Evolutionary conservation across 1,139 yeast genomes (phyloP), one percentile per base, ranked within the genome.

Genomic region (Yamadazyma jaroonii): DNA sequence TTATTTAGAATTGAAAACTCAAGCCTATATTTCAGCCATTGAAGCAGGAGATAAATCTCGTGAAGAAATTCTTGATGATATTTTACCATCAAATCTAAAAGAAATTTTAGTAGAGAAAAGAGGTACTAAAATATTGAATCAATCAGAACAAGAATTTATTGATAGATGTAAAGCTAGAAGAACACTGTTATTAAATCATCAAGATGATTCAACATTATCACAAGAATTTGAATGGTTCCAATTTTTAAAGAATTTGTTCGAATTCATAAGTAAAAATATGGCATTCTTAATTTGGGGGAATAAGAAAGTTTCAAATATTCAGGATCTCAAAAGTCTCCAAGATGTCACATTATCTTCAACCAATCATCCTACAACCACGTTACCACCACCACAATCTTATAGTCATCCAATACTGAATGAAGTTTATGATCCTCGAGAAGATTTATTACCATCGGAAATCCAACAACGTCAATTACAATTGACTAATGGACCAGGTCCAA

Each of bases 21-120:
- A 92, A 60, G 96, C 96, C 0, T 92, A 81, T 53, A 89, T 92
- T 20, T 83, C 96, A 0, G 96, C 95, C 0, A 63, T 90, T 45
- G 87, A 84, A 49, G 81, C 86, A 5, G 81, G 80, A 8, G 89
- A 82, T 42, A 62, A 82, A 44, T 72, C 87, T 2, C 73, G 80
- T 48, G 74, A 73, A 42, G 92, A 84, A 37, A 77, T 88, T 8
- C 62, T 90, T 45, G 82, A 86, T 44, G 88, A 82, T 50, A 74
- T 90, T 35, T 84, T 92, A 48, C 94, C 95, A 0, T 68, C 68
- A 6, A 73, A 82, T 49, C 56, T 89, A 49, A 83, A 77, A 31
- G 74, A 75, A 56, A 49, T 55, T 2, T 44, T 61, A n/a, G 35
- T 52, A 29, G 38, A 48, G 4, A 54, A 56, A 38, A 47, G 66